Evolutionary conservation across 2,329 filamentous ascomycete genomes (phyloP), one percentile per base, ranked within the genome.

Genomic region (Neonectria faginata): DNA sequence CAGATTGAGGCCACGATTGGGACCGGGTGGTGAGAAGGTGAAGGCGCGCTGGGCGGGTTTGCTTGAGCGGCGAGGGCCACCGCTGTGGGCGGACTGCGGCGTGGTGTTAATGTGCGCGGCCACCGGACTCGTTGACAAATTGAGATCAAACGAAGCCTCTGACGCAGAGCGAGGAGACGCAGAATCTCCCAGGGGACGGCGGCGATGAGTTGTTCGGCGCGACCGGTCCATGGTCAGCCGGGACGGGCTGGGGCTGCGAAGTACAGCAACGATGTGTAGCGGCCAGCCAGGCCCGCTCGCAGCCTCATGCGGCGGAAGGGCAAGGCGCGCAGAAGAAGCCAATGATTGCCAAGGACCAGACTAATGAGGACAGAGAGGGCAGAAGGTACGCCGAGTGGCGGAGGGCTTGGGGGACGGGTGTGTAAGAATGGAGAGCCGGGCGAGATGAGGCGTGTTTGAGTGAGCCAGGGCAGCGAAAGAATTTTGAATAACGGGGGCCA

Each of bases 221-320:
- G 76, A 74, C 74, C 78, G 78, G 67, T 79, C 78, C 78, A 80
- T 79, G 71, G 72, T 73, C 70, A 70, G 73, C 73, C 74, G 71
- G 65, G 66, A 69, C 62, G 64, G 68, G 67, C 72, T 67, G 71
- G 70, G 64, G 70, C 65, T 71, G 70, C 65, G 71, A 74, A 69
- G 73, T 72, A 73, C 72, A 73, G 67, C 65, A 70, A 64, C 55
- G 66, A 74, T 68, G 71, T 70, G 72, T 70, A 72, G 70, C 65
- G 68, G 72, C 72, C 73, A 75, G 75, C 74, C 69, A 66, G 71
- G 67, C 62, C 67, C 62, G 68, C 70, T 60, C 58, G 67, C 70
- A 68, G 68, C 71, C 67, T 71, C 72, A 73, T 71, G 69, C 72
- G 65, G 41, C 14, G 16, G 33, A 36, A 67, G 63, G 68, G 69